phyloP scores from a whole-genome alignment of 148 eudicot genomes.

The Fagopyrum homotropicum region DNA sequence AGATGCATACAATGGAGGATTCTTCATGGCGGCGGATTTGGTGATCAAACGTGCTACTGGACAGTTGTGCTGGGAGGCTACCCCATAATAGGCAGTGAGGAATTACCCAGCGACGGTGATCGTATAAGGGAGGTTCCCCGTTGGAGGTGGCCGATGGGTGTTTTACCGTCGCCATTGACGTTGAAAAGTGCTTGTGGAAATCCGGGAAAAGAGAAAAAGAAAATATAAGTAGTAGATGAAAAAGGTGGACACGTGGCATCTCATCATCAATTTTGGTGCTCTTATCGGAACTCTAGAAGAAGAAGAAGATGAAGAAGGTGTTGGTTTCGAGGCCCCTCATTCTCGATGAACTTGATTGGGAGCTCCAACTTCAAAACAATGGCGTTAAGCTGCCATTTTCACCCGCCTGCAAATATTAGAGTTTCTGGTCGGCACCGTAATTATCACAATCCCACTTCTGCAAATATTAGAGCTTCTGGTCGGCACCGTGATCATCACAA shows the following conservation, averaged over 20 bases:
- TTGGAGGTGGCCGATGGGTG: too few species aligned
- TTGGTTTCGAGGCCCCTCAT: neutral
- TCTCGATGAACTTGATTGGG: neutral
- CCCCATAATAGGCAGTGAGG: too few species aligned
- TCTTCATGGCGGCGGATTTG: too few species aligned
- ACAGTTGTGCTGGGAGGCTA: too few species aligned
- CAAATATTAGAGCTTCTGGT: neutral
- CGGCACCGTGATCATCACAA: neutral
- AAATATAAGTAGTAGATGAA: too few species aligned
- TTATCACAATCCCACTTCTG: neutral
- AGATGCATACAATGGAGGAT: too few species aligned
- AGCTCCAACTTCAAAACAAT: constrained; percentile 8
- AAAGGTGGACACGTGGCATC: constrained; percentile 1
- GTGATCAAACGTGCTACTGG: too few species aligned
- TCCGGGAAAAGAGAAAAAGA: too few species aligned
- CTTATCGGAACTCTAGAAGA: neutral
- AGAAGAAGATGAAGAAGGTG: neutral
- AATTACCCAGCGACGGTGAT: too few species aligned
- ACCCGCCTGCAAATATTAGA: neutral
- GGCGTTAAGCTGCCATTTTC: constrained; percentile 23
- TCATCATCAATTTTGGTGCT: neutral
- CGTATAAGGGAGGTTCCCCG: too few species aligned
- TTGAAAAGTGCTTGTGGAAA: too few species aligned
- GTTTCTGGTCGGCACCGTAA: neutral
- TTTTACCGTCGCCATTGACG: too few species aligned